These are phyloP conservation scores for Epichloe aotearoae DNA, from an alignment of 2,329 filamentous ascomycete species.

Conservation along the genomic window DNA sequence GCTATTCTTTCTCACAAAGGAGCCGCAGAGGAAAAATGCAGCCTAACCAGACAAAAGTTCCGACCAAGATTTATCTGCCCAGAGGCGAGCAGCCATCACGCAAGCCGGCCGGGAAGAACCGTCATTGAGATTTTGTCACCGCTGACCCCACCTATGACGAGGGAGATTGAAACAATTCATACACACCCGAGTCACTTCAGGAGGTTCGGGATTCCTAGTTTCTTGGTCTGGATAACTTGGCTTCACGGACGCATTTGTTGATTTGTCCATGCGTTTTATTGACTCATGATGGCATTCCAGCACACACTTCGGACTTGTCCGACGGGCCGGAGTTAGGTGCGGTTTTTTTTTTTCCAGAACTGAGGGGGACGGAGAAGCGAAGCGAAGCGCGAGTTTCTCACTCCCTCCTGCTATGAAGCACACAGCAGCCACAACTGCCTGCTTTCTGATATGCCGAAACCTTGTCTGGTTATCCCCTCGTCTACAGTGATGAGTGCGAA, in stretches of 20 bases:
- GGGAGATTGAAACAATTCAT: not conserved
- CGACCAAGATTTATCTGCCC: not conserved
- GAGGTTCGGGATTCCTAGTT: not conserved
- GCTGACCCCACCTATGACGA: not conserved
- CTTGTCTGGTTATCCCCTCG: not conserved
- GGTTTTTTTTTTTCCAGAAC: not conserved
- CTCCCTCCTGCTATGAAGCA: not conserved
- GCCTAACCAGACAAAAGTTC: not conserved
- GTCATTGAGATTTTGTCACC: not conserved
- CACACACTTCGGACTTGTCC: not conserved
- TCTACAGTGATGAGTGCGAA: not conserved
- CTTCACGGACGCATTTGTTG: not conserved
- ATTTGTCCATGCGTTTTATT: not conserved
- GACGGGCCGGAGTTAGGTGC: too few species aligned
- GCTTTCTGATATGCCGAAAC: not conserved
- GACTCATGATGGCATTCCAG: not conserved
- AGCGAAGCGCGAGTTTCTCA: not conserved
- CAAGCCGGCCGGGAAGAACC: not conserved
- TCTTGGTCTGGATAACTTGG: not conserved
- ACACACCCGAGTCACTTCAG: not conserved
- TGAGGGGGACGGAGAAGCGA: not conserved
- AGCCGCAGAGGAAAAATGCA: too few species aligned
- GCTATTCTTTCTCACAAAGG: not conserved
- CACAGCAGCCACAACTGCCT: not conserved
- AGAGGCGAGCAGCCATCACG: not conserved